Conservation (phyloP, 139 green algal genomes). For the Gonium pectorale region DNA sequence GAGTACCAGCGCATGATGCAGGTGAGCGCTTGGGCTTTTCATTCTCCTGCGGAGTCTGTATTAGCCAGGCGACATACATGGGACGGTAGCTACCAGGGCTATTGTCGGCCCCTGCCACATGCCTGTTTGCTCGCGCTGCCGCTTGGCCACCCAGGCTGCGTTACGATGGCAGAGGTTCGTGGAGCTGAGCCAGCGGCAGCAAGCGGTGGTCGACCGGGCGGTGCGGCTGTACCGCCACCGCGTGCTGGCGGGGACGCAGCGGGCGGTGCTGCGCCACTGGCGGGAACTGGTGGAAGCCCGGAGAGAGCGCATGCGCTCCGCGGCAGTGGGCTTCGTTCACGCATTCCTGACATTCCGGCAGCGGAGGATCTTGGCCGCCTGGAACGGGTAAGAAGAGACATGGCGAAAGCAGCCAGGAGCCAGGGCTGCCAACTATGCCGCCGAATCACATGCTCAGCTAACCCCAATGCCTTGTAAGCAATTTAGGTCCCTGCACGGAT, state of each 20-base stretch:
- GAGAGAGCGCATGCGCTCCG: conserved; percentile 1
- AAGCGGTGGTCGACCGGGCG: conserved; percentile 48
- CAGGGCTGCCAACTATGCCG: no score
- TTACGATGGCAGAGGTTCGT: conserved; percentile 43
- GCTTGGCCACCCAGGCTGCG: conserved; percentile 1
- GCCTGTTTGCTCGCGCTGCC: no score
- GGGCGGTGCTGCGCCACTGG: conserved; percentile 44
- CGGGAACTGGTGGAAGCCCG: neutral
- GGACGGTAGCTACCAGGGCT: no score
- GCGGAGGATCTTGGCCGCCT: conserved; percentile 13
- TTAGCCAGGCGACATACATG: no score
- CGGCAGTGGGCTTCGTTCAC: conserved; percentile 28
- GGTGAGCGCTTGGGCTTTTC: no score
- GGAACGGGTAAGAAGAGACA: conserved; percentile 39
- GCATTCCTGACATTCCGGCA: conserved; percentile 1
- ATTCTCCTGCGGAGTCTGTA: no score
- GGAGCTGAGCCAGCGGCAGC: conserved; percentile 30
- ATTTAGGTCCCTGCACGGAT: no score
- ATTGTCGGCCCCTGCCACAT: no score
- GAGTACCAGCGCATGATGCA: conserved; percentile 45
- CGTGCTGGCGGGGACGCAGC: conserved; percentile 36
- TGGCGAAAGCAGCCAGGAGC: no score
- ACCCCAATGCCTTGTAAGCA: no score
- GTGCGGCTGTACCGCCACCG: conserved; percentile 57
- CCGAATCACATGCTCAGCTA: no score